These are phyloP conservation scores for Chamaecyparis obtusa DNA, from an alignment of 75 land plant species.

Conservation along the genomic window DNA sequence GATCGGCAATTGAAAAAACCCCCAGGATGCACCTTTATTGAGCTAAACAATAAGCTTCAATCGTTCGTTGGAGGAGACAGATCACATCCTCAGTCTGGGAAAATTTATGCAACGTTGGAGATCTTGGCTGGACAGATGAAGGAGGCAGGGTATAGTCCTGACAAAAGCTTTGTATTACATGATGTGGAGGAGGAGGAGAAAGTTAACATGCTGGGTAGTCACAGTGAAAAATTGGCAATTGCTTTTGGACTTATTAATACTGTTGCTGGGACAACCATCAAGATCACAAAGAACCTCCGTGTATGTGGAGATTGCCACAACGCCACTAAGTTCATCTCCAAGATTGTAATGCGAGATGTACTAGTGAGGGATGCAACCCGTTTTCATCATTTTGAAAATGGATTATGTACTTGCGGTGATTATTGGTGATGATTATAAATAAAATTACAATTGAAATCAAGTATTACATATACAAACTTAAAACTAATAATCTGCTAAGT, in stretches of 20 bases:
- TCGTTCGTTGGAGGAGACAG: constrained; percentile 26
- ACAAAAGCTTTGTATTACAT: constrained; percentile 7
- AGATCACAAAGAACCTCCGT: constrained; percentile 18
- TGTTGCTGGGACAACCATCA: constrained; percentile 15
- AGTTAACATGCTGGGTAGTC: background rate
- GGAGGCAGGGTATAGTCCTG: constrained; percentile 9
- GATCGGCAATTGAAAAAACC: constrained; percentile 29
- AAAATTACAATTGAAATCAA: background rate
- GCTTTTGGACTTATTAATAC: constrained; percentile 13
- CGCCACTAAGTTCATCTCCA: constrained; percentile 17
- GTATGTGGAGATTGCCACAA: constrained; percentile 20
- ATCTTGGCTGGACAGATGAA: constrained; percentile 18
- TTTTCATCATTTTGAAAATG: constrained; percentile 19
- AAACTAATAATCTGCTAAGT: background rate
- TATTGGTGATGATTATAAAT: constrained; percentile 2
- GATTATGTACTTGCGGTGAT: constrained; percentile 20
- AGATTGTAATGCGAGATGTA: constrained; percentile 10
- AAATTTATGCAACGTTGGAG: constrained; percentile 15
- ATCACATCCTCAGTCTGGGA: constrained; percentile 2
- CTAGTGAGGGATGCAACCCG: constrained; percentile 18
- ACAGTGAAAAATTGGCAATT: constrained; percentile 21
- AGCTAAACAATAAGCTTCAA: constrained; percentile 22
- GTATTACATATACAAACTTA: background rate
- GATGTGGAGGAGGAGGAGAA: constrained; percentile 15
- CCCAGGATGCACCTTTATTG: constrained; percentile 31